phyloP scores from a whole-genome alignment of 257 asterid genomes.

The Primulina tabacum region DNA sequence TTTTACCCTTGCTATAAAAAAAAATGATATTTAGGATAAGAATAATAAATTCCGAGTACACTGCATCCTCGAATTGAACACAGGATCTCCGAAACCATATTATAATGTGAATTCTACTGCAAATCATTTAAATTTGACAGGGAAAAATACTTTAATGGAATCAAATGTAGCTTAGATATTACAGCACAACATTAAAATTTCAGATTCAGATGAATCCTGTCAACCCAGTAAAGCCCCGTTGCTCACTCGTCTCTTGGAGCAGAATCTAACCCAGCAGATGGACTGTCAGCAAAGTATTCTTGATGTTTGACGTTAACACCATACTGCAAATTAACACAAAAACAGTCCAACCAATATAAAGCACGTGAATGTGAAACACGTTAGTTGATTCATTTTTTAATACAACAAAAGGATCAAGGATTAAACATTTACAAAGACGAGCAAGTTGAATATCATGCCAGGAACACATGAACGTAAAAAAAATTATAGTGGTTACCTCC shows the following conservation, averaged over 20 bases:
- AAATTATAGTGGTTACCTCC: constrained; percentile 52
- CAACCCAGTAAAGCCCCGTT: not conserved
- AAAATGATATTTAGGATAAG: no score
- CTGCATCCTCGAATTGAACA: not conserved
- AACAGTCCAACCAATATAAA: constrained; percentile 4
- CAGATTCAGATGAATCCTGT: not conserved
- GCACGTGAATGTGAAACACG: not conserved
- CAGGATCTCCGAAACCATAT: not conserved
- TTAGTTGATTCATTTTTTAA: no score
- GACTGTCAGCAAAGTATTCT: constrained; percentile 88
- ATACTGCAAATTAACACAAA: constrained; percentile 50
- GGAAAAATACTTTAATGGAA: not conserved
- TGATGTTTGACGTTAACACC: constrained; percentile 95
- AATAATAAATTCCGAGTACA: not conserved
- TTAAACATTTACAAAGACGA: not conserved
- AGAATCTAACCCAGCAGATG: constrained; percentile 84
- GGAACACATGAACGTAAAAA: not conserved
- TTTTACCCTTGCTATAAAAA: no score
- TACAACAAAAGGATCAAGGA: not conserved
- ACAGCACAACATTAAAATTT: constrained; percentile 8
- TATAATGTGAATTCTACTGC: not conserved
- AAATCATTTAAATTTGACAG: not conserved
- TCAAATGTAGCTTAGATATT: not conserved
- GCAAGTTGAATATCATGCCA: not conserved
- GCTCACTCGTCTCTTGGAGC: constrained; percentile 64